Evolutionary conservation across 2,329 filamentous ascomycete species (phyloP), one percentile per base, ranked within the genome.

Genomic region (Zymoseptoria pseudotritici): DNA sequence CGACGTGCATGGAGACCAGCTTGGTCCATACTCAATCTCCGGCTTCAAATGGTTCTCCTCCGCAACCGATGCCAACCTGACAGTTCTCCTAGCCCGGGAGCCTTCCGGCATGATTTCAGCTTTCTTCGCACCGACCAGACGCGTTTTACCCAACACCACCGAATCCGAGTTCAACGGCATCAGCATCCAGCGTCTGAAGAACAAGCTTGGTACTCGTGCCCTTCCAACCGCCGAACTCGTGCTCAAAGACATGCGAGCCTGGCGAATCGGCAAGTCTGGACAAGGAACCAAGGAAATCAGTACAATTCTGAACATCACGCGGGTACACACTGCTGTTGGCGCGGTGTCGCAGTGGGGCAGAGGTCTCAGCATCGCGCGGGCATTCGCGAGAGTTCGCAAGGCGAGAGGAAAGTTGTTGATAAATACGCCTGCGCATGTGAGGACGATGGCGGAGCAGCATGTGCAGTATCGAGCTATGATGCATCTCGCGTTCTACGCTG

Each of bases 11-110:
- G 65, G 66, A 10, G 58, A 54, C 26, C 56, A 60, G 7, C 60
- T 69, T 6, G 68, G 68, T 11, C 62, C 61, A 1, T 87, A 83
- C 81, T 74, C 71, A 5, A 80, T 90, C 61, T 79, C 78, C 36
- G 87, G 87, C 0, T 89, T 89, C 78, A 89, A 90, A 67, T 90
- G 86, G 81, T 88, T 89, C 73, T 86, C 82, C 49, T 84, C 80
- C 2, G 86, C 86, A 0, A 88, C 85, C 0, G 86, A 88, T 69
- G 81, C 82, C 0, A 77, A 85, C 54, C 84, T 88, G 79, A 77
- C 83, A 0, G 76, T 90, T 4, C 73, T 89, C 1, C 82, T 90
- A 1, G 87, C 87, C 1, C 56, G 55, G 46, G 56, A 60, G 51
- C 51, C 62, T 8, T 22, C 49, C 7, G 60, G 56, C 5, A 78